Evolutionary conservation across 1,284 basidiomycete genomes (phyloP).

Genomic region (Garcileccinum viscosum): DNA sequence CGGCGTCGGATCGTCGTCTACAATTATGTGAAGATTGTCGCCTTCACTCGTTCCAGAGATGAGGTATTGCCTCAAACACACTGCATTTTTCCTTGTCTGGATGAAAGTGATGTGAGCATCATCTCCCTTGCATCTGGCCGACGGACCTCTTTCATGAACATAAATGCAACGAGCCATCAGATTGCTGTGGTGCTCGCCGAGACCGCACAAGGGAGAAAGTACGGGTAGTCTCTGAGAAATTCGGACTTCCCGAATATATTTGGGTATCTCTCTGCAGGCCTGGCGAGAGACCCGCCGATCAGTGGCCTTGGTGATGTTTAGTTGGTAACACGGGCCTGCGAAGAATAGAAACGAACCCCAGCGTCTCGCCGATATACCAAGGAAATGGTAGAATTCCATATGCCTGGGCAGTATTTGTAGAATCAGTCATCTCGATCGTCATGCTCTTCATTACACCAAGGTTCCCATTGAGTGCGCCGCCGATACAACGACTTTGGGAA

Average conservation of each 20-base stretch:
- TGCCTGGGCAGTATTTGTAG: conserved; percentile 42
- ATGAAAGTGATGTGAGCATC: conserved; percentile 10
- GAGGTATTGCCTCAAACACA: conserved; percentile 28
- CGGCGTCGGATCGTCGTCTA: neutral
- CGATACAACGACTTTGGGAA: conserved; percentile 40
- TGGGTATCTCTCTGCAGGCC: conserved; percentile 65
- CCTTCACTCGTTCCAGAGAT: conserved; percentile 17
- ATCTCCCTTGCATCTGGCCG: neutral
- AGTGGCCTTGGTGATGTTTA: conserved; percentile 49
- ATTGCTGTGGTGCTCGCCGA: conserved; percentile 54
- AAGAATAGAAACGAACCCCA: conserved; percentile 45
- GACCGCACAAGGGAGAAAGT: conserved; percentile 69
- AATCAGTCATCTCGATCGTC: conserved; percentile 43
- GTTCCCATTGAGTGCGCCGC: conserved; percentile 51
- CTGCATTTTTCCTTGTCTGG: conserved; percentile 23
- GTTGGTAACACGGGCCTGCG: conserved; percentile 9
- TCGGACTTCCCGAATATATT: conserved; percentile 49
- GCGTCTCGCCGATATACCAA: conserved; percentile 49
- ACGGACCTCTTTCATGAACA: conserved; percentile 65
- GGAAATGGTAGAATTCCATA: conserved; percentile 52
- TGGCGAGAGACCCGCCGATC: conserved; percentile 65
- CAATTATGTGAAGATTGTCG: neutral
- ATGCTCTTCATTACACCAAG: conserved; percentile 52
- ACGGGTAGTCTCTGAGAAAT: conserved; percentile 67
- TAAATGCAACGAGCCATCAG: conserved; percentile 51